Percentiles rank a stretch among this genome's conserved stretches.
Conservation (phyloP, 116 monocot genomes). For the Iris pallida region DNA sequence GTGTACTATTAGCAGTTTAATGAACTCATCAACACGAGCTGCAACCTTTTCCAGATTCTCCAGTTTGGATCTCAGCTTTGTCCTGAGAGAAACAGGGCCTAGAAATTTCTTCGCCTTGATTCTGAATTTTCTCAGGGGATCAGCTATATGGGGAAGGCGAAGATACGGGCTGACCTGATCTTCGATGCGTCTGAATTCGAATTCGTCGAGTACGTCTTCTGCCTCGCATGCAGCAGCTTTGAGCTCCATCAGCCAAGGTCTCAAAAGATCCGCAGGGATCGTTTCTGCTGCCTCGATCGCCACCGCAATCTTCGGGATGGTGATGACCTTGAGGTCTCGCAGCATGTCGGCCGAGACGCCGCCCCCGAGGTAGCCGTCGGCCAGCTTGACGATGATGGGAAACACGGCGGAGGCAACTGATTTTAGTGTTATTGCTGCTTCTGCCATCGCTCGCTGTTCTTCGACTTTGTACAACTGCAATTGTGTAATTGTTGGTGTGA, state of each 20-base stretch:
- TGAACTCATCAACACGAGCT: not conserved
- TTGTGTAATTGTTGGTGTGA: too few relatives aligned
- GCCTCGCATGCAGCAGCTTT: not conserved
- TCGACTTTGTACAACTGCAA: too few relatives aligned
- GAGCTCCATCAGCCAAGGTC: constrained; percentile 4
- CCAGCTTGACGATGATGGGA: constrained; percentile 6
- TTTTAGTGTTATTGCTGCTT: too few relatives aligned
- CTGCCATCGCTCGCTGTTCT: too few relatives aligned
- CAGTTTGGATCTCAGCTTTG: not conserved
- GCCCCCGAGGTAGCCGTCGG: not conserved
- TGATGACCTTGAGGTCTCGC: too few relatives aligned
- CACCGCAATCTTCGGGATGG: not conserved
- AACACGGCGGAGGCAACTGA: too few relatives aligned
- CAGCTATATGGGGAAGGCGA: too few relatives aligned
- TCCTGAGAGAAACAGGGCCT: not conserved
- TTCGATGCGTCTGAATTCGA: not conserved
- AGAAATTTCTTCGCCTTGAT: constrained; percentile 1
- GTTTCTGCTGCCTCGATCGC: not conserved
- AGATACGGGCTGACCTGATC: not conserved
- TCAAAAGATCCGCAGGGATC: not conserved
- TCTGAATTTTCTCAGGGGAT: not conserved
- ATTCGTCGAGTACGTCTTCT: constrained; percentile 2
- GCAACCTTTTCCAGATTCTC: not conserved
- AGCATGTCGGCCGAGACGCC: not conserved
- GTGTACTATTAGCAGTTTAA: not conserved